Evolutionary conservation across 169 alveolate genomes (phyloP).

Genomic region (Eimeria sp.): DNA sequence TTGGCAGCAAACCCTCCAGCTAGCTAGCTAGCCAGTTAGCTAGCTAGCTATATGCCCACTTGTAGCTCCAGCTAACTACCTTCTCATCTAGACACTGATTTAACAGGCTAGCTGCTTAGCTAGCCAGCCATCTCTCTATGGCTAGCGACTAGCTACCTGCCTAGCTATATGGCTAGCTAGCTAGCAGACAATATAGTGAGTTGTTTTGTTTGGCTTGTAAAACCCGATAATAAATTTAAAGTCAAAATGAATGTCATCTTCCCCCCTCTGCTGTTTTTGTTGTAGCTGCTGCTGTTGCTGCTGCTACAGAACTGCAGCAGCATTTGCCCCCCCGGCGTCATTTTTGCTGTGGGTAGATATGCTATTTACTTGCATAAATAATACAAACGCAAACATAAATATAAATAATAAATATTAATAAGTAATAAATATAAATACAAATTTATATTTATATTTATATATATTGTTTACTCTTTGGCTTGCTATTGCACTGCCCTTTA

Average conservation of each 20-base stretch:
- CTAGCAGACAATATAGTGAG: background rate
- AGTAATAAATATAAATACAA: no score
- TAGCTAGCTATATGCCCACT: background rate
- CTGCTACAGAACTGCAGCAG: background rate
- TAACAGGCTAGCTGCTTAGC: background rate
- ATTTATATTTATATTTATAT: no score
- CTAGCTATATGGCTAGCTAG: no score
- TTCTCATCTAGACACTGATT: background rate
- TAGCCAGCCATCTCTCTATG: background rate
- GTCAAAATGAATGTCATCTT: background rate
- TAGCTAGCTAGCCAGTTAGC: background rate
- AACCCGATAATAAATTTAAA: background rate
- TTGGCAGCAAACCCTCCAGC: background rate
- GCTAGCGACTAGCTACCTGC: background rate
- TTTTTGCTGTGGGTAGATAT: no score
- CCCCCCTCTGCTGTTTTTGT: background rate
- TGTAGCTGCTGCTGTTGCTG: background rate
- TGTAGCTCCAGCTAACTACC: background rate
- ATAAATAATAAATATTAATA: no score
- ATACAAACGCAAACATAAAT: no score
- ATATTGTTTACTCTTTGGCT: background rate
- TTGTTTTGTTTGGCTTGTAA: background rate
- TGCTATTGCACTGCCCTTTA: background rate
- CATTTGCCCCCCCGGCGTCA: background rate
- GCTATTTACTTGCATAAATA: no score